phyloP scores from a whole-genome alignment of 2,329 filamentous ascomycete genomes.

The Sporothrix mexicana region DNA sequence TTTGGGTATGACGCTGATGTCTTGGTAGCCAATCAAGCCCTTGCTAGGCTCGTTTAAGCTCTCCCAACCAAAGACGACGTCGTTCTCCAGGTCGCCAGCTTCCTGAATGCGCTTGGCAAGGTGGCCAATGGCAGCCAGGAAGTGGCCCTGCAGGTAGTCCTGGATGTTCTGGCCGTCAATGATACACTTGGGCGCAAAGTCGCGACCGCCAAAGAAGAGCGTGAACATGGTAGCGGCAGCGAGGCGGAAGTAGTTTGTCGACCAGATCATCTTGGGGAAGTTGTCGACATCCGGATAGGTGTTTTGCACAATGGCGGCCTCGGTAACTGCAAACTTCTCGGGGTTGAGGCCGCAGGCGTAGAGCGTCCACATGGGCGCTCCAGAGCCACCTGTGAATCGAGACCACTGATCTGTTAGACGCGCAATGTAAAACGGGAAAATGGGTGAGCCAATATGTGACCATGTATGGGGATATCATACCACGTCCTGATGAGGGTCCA shows the following conservation, averaged over 20 bases:
- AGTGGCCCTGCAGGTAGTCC: slow-evolving; percentile 90
- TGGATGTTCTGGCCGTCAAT: slow-evolving; percentile 94
- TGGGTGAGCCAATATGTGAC: background rate
- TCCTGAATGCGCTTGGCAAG: slow-evolving; percentile 85
- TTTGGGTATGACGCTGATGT: slow-evolving; percentile 79
- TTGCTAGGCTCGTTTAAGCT: slow-evolving; percentile 94
- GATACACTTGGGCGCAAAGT: slow-evolving; percentile 95
- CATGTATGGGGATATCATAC: slow-evolving; percentile 55
- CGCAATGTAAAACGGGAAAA: slow-evolving; percentile 36
- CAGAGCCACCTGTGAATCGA: slow-evolving; percentile 89
- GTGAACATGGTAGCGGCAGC: slow-evolving; percentile 92
- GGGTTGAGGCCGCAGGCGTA: slow-evolving; percentile 94
- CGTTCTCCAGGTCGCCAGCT: slow-evolving; percentile 84
- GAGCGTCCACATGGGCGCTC: slow-evolving; percentile 96
- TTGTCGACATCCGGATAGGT: slow-evolving; percentile 82
- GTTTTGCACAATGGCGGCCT: slow-evolving; percentile 94
- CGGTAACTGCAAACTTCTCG: slow-evolving; percentile 79
- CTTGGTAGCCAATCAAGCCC: slow-evolving; percentile 81
- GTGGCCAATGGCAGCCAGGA: slow-evolving; percentile 77
- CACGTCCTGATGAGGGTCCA: slow-evolving; percentile 99
- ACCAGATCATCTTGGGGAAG: slow-evolving; percentile 99
- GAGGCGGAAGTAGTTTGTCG: slow-evolving; percentile 91
- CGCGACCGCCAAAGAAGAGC: slow-evolving; percentile 86
- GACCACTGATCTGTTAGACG: slow-evolving; percentile 70
- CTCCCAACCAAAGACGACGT: slow-evolving; percentile 93